Percentiles rank a stretch among this genome's conserved stretches.
phyloP scores from a whole-genome alignment of 1,139 yeast species.

The Saccharomycopsis hybrid region DNA sequence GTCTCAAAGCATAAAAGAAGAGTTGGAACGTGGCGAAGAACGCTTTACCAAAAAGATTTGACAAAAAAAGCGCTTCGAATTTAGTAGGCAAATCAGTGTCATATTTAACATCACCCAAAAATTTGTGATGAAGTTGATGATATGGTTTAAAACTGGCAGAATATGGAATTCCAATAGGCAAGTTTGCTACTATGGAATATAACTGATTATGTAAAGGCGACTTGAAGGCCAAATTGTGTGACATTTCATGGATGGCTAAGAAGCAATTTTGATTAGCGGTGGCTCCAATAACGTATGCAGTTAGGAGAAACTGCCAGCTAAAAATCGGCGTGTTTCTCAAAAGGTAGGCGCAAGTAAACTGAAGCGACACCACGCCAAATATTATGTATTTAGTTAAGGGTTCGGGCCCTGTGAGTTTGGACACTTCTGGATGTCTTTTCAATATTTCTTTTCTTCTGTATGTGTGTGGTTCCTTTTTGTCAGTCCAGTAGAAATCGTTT shows the following conservation, averaged over 20 bases:
- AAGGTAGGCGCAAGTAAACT: constrained; percentile 54
- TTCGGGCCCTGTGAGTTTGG: constrained; percentile 79
- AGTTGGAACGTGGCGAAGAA: constrained; percentile 89
- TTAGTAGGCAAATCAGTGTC: constrained; percentile 87
- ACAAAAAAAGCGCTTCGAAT: constrained; percentile 66
- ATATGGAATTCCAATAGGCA: constrained; percentile 87
- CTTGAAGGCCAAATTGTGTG: constrained; percentile 81
- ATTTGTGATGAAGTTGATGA: constrained; percentile 87
- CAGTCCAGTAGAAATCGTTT: constrained; percentile 76
- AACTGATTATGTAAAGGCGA: constrained; percentile 71
- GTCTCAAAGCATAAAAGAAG: constrained; percentile 82
- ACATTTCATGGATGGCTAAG: constrained; percentile 81
- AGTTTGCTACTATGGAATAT: constrained; percentile 69
- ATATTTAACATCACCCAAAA: constrained; percentile 74
- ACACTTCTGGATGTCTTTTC: constrained; percentile 70
- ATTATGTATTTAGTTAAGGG: constrained; percentile 79
- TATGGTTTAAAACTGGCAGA: constrained; percentile 89
- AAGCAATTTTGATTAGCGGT: constrained; percentile 80
- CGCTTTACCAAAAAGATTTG: constrained; percentile 78
- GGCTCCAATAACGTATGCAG: constrained; percentile 79
- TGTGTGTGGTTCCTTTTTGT: constrained; percentile 75
- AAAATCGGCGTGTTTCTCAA: constrained; percentile 51
- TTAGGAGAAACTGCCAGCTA: constrained; percentile 47
- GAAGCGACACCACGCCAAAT: constrained; percentile 54
- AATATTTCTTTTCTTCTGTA: constrained; percentile 66